phyloP scores from a whole-genome alignment of 2,329 filamentous ascomycete genomes.

The Diplodia scrobiculata region DNA sequence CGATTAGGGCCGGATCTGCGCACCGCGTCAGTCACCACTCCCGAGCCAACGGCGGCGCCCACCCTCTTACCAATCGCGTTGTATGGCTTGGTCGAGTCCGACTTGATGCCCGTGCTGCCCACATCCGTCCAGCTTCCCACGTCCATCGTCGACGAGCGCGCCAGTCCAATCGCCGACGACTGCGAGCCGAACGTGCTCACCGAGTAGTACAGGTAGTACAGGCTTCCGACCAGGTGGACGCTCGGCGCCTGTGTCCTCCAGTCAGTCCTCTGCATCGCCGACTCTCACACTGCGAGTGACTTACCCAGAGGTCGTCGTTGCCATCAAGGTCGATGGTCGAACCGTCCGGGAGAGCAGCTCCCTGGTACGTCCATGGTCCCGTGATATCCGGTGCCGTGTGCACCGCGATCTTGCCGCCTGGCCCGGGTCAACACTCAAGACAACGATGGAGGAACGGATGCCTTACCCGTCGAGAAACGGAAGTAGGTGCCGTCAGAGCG shows the following conservation, averaged over 20 bases:
- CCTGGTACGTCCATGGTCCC: conserved; percentile 56
- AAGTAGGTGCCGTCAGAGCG: conserved; percentile 56
- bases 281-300: conserved; percentile 16
- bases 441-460: too few relatives aligned
- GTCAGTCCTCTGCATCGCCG: neutral
- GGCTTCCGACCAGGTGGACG: conserved; percentile 57
- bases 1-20: conserved; percentile 52
- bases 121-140: conserved; percentile 62
- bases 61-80: conserved; percentile 50
- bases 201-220: conserved; percentile 68
- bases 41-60: neutral
- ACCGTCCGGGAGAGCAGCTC: conserved; percentile 51
- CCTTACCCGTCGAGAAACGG: conserved; percentile 53
- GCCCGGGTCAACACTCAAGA: neutral
- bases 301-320: conserved; percentile 55
- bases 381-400: conserved; percentile 52
- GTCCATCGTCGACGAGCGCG: conserved; percentile 54
- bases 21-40: neutral
- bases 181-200: conserved; percentile 65
- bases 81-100: conserved; percentile 45
- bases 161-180: conserved; percentile 63
- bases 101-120: conserved; percentile 57
- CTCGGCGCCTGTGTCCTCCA: conserved; percentile 60
- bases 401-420: conserved; percentile 53
- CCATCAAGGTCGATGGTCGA: conserved; percentile 52